Percentiles rank a stretch among this genome's conserved stretches.
phyloP scores from a whole-genome alignment of 176 grass and related monocot genomes.

The Saccharum officinarum region DNA sequence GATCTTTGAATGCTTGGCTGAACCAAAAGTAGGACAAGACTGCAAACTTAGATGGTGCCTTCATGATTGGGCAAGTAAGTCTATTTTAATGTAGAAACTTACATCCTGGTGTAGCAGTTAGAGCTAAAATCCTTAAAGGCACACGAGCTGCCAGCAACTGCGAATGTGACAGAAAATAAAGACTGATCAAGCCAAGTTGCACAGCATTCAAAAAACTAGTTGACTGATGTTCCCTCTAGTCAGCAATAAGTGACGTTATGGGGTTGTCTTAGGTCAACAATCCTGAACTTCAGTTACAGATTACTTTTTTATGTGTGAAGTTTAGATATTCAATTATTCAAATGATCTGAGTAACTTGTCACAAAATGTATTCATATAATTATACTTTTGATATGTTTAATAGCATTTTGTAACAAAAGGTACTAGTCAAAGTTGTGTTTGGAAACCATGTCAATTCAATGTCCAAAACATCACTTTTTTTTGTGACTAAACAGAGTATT shows the following conservation, averaged over 20 bases:
- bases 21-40: conserved; percentile 19
- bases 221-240: conserved; percentile 6
- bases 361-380: neutral
- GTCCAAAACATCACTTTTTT: neutral
- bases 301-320: neutral
- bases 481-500: neutral
- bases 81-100: conserved; percentile 44
- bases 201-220: conserved; percentile 14
- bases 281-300: neutral
- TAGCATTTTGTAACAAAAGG: neutral
- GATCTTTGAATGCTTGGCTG: conserved; percentile 70
- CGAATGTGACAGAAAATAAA: conserved; percentile 36
- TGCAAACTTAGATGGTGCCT: conserved; percentile 7
- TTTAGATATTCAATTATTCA: neutral
- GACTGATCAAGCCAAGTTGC: neutral
- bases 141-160: conserved; percentile 77
- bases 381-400: neutral
- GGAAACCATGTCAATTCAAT: neutral
- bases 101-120: conserved; percentile 99
- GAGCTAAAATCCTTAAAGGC: conserved; percentile 84
- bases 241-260: neutral
- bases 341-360: neutral
- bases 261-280: neutral
- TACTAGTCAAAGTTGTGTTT: neutral
- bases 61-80: conserved; percentile 19